These are phyloP conservation scores for Ziziphus jujuba DNA, from an alignment of 306 rosid species.

Conservation along the genomic window DNA sequence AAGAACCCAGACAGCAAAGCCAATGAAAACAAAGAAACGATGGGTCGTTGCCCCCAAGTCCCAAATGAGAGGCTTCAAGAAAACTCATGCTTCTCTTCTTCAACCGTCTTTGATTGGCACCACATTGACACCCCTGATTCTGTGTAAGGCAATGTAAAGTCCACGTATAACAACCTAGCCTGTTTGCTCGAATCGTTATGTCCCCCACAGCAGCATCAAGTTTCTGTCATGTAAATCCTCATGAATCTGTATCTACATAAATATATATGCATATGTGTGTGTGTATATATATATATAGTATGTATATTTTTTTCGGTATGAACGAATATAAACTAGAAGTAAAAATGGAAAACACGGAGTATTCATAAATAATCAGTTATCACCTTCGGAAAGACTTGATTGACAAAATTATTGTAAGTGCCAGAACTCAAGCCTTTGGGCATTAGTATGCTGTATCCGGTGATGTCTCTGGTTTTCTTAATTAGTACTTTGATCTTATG, in stretches of 20 bases:
- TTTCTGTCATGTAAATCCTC: background rate
- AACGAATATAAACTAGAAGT: no score
- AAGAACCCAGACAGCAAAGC: slow-evolving; percentile 47
- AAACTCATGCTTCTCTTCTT: slow-evolving; percentile 40
- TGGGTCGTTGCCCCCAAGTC: slow-evolving; percentile 36
- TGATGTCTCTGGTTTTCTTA: no score
- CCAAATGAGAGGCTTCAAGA: slow-evolving; percentile 47
- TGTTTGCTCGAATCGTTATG: slow-evolving; percentile 24
- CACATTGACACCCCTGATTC: slow-evolving; percentile 47
- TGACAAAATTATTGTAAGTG: no score
- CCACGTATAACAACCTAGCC: slow-evolving; percentile 37
- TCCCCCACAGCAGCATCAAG: slow-evolving; percentile 27
- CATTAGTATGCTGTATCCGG: background rate
- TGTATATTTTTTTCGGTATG: no score
- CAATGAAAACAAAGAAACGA: slow-evolving; percentile 40
- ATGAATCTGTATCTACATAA: background rate
- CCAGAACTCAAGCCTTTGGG: background rate
- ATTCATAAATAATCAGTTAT: no score
- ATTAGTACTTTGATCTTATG: background rate
- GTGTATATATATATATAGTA: no score
- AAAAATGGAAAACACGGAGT: no score
- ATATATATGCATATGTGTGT: no score
- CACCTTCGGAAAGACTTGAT: no score
- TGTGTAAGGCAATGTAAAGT: slow-evolving; percentile 48
- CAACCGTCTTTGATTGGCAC: slow-evolving; percentile 27